These are phyloP conservation scores for Yamadazyma trypodendri DNA, from an alignment of 1,139 yeast genomes.

Conservation along the genomic window DNA sequence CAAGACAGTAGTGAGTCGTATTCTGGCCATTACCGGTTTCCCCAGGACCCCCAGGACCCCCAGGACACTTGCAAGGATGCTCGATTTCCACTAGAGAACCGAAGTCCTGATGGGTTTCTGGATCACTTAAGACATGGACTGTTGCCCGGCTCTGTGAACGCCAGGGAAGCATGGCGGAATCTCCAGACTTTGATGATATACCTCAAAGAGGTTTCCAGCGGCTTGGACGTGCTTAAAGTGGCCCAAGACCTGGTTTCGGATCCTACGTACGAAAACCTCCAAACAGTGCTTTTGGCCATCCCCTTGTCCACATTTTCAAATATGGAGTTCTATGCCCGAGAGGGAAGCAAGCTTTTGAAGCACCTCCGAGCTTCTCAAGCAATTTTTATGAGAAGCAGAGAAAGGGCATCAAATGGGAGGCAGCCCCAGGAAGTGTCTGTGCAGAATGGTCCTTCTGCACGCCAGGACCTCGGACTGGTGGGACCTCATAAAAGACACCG, in stretches of 20 bases:
- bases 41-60: neutral
- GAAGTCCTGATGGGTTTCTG: too few relatives aligned
- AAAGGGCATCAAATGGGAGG: neutral
- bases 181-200: neutral
- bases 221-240: neutral
- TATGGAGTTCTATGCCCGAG: constrained; percentile 9
- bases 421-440: too few relatives aligned
- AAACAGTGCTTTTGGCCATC: constrained; percentile 5
- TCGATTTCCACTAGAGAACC: too few relatives aligned
- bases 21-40: constrained; percentile 9
- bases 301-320: constrained; percentile 8
- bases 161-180: neutral
- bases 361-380: constrained; percentile 8
- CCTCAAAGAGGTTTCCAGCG: neutral
- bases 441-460: too few relatives aligned
- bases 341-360: constrained; percentile 5
- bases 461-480: too few relatives aligned
- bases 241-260: neutral
- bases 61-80: neutral
- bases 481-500: too few relatives aligned
- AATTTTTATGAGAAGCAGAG: neutral
- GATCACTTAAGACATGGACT: too few relatives aligned
- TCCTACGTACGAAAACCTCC: neutral
- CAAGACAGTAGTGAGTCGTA: constrained; percentile 1
- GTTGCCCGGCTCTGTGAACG: too few relatives aligned